Percentiles rank a stretch among this genome's conserved stretches.
Conservation (phyloP, 352 stramenopile species). For the Phytophthora capsici region DNA sequence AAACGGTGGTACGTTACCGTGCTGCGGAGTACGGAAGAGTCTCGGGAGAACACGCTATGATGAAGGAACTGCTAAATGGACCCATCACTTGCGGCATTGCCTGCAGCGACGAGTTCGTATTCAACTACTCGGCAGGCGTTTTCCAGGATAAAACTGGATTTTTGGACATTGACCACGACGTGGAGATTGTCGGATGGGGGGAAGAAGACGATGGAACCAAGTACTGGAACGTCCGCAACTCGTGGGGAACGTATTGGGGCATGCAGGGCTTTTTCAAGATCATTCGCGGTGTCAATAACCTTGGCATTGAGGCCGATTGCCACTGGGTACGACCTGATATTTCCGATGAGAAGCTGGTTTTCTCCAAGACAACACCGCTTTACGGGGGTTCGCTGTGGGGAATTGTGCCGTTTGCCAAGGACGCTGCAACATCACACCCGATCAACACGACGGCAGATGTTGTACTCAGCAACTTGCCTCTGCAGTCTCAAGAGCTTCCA, state of each 20-base stretch:
- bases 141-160: slow-evolving; percentile 90
- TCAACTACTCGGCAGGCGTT: slow-evolving; percentile 94
- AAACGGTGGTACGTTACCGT: slow-evolving; percentile 81
- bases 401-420: slow-evolving; percentile 82
- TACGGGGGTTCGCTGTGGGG: slow-evolving; percentile 84
- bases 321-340: slow-evolving; percentile 88
- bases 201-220: slow-evolving; percentile 86
- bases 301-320: slow-evolving; percentile 92
- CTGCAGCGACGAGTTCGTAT: slow-evolving; percentile 83
- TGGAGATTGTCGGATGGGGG: slow-evolving; percentile 93
- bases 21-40: slow-evolving; percentile 75
- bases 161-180: slow-evolving; percentile 87
- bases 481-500: slow-evolving; percentile 55
- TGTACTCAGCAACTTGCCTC: slow-evolving; percentile 52
- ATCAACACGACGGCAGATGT: slow-evolving; percentile 89
- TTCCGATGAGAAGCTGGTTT: slow-evolving; percentile 82
- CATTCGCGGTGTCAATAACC: slow-evolving; percentile 91
- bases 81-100: slow-evolving; percentile 95
- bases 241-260: slow-evolving; percentile 94
- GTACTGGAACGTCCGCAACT: slow-evolving; percentile 98
- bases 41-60: slow-evolving; percentile 76
- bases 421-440: slow-evolving; percentile 80
- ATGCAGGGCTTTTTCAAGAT: slow-evolving; percentile 98
- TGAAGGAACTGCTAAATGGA: slow-evolving; percentile 82
- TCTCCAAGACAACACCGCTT: slow-evolving; percentile 75